Base-by-base conservation (phyloP, 2,329 filamentous ascomycete species). In the Penicillium sclerotiorum region DNA sequence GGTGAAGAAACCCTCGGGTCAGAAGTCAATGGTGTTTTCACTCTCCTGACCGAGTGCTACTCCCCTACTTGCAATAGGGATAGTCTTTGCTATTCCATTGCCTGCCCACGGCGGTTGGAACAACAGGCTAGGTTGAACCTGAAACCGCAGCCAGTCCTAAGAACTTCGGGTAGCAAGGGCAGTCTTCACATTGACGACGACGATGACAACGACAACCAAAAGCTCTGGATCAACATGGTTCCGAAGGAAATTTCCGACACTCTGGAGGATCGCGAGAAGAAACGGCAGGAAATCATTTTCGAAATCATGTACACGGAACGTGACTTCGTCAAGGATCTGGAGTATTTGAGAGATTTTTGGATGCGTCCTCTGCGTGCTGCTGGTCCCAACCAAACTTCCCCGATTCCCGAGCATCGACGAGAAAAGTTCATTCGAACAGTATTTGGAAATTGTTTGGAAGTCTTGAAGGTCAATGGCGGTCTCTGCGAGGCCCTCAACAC, bases 181-280 rank as follows among this genome's bases (percentile, higher is more conserved):
- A 94, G 84, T 75, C 73, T 89, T 65, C 92, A 95, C 13, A 57
- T 59, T 22, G 65, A 64, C 64, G 91, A 95, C 61, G 90, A 94
- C 56, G 88, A 92, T 50, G 87, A 94, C 63, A 90, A 88, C 25
- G 91, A 96, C 65, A 92, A 97, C 70, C 94, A 97, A 76, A 97
- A 97, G 72, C 81, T 99, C 30, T 99, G 94, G 94, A 99, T 99
- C 73, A 97, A 97, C 70, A 96, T 92, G 12, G 94, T 99, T 28
- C 90, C 92, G 1, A 94, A 96, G 70, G 94, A 97, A 69, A 80
- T 99, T 49, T 91, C 92, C 1, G 92, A 97, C 61, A 89, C 87
- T 65, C 87, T 96, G 23, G 86, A 85, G 42, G 94, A 99, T 60
- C 84, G 83, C 59, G 94, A 99, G 72, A 95, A 96, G 84, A 97